Evolutionary conservation across 371 early-diverging fungal genomes (phyloP), one percentile per base, ranked within the genome.

Genomic region (Zychaea mexicana): DNA sequence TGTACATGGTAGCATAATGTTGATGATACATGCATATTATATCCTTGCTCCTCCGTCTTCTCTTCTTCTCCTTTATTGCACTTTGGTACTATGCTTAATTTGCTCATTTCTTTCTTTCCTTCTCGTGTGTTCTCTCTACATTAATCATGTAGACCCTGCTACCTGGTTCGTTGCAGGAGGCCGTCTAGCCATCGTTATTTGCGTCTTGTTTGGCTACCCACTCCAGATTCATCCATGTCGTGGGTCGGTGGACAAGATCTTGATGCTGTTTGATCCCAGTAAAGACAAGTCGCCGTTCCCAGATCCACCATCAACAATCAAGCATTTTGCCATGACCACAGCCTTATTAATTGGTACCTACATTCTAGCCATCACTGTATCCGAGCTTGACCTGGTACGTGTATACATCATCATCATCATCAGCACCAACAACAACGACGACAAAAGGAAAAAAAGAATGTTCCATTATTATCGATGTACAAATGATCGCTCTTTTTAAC

Each of bases 171-270:
- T 96, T n/a, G 94, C 94, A 0, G 81, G 92, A 49, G 97, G 96
- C 36, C 89, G 94, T 46, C 69, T 94, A 1, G 92, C 97, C 3
- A 93, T 98, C 58, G 94, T 95, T 2, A 69, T 98, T 9, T 85
- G 98, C 19, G 94, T 98, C 58, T 69, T 96, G 38, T 93, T 98
- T 64, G 94, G 96, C 2, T 98, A 96, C 84, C 99, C 99, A 6
- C 81, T 99, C 10, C 99, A 99, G 77, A 84, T 91, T 54, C 96
- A 97, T 67, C 99, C 99, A 3, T 93, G 94, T 64, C 88, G 99
- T 53, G 91, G 86, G 6, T 96, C 94, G 31, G 73, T 98, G 24
- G 92, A 94, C 72, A 97, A 96, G 72, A 87, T 97, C 1, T 57
- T 92, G 0, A 56, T 62, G 3, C 52, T 52, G 42, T 31, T 61